Base-by-base conservation (phyloP, 1,284 basidiomycete genomes). In the Ceratobasidium sp. region DNA sequence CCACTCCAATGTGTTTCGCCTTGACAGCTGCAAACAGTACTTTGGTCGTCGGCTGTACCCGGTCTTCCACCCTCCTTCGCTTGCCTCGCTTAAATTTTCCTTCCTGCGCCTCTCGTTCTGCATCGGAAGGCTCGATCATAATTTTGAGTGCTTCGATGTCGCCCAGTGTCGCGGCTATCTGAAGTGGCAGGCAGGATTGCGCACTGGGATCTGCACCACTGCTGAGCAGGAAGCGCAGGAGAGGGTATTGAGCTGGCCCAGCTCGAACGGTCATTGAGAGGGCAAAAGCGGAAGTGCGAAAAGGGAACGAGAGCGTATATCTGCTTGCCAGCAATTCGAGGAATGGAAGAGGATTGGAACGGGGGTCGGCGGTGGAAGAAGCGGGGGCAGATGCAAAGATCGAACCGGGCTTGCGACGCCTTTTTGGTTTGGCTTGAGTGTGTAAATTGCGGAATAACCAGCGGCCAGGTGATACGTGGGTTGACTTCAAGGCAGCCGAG, bases 131-230 rank as follows among this genome's bases (percentile, higher is more conserved):
- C 76, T 96, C 93, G 57, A 96, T 82, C 22, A 96, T 82, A 77
- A 90, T 77, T 75, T 84, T 87, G 34, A 96, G 87, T 64, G 94
- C 80, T 0, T 74, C 72, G 12, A 94, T 78, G 73, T 93, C 86
- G 72, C 85, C 86, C 72, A 85, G 83, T 62, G 84, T 82, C 58
- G 95, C 90, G 1, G 94, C 94, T 3, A 92, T 84, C 45, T 83
- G 79, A n/a, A 95, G 82, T 0, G 92, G 83, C 31, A 94, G 78
- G 25, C 81, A 82, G 10, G 83, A 76, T 73, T 89, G 89, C 72
- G 79, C 79, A 12, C 76, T 75, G 0, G 93, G 92, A 2, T 87
- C 87, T 0, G 92, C 93, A 1, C 87, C 89, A n/a, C 86, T 79
- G 1, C 81, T 78, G 52, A 96, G 84, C 6, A 96, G 81, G 72